Evolutionary conservation across 2,329 filamentous ascomycete genomes (phyloP).

Genomic region (Hypoxylon sp.): DNA sequence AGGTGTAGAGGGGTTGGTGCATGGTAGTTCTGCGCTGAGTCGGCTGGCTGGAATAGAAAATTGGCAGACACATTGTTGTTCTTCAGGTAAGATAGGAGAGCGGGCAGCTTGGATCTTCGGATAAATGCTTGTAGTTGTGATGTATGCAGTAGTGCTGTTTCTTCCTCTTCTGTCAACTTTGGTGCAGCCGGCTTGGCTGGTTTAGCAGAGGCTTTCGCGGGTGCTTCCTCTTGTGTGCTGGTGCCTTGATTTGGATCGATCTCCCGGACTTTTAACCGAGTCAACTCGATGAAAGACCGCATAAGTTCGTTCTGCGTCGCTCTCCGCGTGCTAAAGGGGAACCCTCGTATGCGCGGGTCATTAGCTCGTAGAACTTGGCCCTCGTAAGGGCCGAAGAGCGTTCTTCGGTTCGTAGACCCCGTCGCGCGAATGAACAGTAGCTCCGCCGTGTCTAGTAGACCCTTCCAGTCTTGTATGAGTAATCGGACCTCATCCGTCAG

Average conservation of each 20-base stretch:
- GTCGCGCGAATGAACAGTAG: constrained; percentile 91
- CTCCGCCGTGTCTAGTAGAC: constrained; percentile 85
- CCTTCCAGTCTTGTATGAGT: constrained; percentile 87
- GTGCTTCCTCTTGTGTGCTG: constrained; percentile 61
- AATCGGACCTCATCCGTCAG: constrained; percentile 89
- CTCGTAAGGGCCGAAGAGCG: constrained; percentile 92
- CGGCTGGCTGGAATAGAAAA: constrained; percentile 81
- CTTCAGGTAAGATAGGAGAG: constrained; percentile 85
- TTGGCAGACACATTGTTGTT: constrained; percentile 79
- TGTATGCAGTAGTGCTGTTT: constrained; percentile 85
- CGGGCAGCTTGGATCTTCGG: constrained; percentile 89
- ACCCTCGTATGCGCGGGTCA: constrained; percentile 85
- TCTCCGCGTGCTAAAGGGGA: constrained; percentile 92
- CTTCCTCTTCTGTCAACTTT: constrained; percentile 85
- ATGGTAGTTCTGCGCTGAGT: constrained; percentile 79
- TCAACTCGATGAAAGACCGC: constrained; percentile 94
- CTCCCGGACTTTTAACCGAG: constrained; percentile 86
- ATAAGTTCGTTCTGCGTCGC: constrained; percentile 96
- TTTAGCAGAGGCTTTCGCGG: constrained; percentile 61
- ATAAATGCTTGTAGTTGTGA: constrained; percentile 90
- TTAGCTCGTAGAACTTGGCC: constrained; percentile 84
- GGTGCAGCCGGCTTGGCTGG: constrained; percentile 66
- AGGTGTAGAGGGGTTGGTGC: constrained; percentile 88
- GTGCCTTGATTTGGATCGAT: constrained; percentile 76
- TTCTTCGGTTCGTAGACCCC: constrained; percentile 86